A percentile compares a stretch with the other conserved stretches of the same genome.
phyloP scores from a whole-genome alignment of 345 rosid species.

The Toxicodendron radicans region DNA sequence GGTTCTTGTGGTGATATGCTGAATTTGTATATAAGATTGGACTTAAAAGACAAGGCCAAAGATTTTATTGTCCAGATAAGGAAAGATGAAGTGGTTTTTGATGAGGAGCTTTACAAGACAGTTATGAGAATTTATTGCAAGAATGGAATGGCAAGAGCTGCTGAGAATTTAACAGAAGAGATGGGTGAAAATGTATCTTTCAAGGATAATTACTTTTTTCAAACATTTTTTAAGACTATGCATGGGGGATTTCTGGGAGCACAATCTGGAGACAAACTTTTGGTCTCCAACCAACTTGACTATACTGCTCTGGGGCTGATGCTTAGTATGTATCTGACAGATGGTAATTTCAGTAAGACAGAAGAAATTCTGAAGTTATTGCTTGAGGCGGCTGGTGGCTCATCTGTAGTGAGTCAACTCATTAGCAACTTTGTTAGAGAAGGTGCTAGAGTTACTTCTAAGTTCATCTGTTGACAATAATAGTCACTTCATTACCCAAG shows the following conservation, averaged over 20 bases:
- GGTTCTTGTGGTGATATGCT: constrained; percentile 82
- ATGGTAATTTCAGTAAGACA: constrained; percentile 30
- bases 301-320: constrained; percentile 54
- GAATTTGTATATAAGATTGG: constrained; percentile 52
- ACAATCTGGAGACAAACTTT: constrained; percentile 25
- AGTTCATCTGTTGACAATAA: not conserved
- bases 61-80: constrained; percentile 52
- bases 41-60: constrained; percentile 55
- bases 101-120: constrained; percentile 57
- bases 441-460: constrained; percentile 36
- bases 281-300: constrained; percentile 39
- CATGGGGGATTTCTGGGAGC: constrained; percentile 26
- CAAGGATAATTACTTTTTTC: constrained; percentile 51
- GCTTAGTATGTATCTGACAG: constrained; percentile 46
- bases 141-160: constrained; percentile 63
- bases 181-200: constrained; percentile 38
- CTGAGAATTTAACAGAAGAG: constrained; percentile 47
- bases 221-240: constrained; percentile 49
- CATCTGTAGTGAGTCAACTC: constrained; percentile 48
- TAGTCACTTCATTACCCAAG: not conserved
- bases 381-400: constrained; percentile 49
- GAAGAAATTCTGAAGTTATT: constrained; percentile 51
- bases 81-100: constrained; percentile 50
- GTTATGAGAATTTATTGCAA: constrained; percentile 55
- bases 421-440: constrained; percentile 50